Evolutionary conservation across 805 yeast genomes (phyloP), one percentile per base, ranked within the genome.

Genomic region (Pichia heedii): DNA sequence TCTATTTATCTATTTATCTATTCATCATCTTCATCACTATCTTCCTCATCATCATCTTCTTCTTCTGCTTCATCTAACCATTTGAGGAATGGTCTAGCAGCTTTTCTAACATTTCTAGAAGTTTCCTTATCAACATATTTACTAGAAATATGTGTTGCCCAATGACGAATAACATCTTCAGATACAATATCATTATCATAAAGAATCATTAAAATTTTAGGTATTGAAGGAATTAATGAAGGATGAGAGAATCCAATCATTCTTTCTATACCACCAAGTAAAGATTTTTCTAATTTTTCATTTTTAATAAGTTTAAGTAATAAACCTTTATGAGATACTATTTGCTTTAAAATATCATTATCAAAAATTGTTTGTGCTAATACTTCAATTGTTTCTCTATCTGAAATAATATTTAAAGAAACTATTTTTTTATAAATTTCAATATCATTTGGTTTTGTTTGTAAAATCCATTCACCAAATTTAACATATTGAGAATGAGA

Each of bases 1-100:
- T n/a, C n/a, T n/a, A n/a, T n/a, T n/a, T n/a, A n/a, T n/a, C n/a
- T n/a, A n/a, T n/a, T n/a, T n/a, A n/a, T n/a, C n/a, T n/a, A n/a
- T 15, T 29, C 32, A 13, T 24, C 27, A 24, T 58, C 56, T 5
- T 54, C 56, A 22, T 61, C 63, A 38, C 67, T 67, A 26, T 71
- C 77, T 51, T 79, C 86, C 39, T 77, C 82, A 52, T 78, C 84
- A 51, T 74, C 73, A 51, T 81, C 90, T 61, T 79, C 82, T 61
- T 79, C 82, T 54, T 87, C 96, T 48, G 98, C 97, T 65, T 84
- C 89, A 60, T 87, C 81, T 53, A 93, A 77, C 98, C 98, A 93
- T 53, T 83, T 79, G 51, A 93, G 70, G 68, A 93, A 93, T 26
- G 97, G 95, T 68, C 88, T 89, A 48, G 97, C 97, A 37, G 96